Evolutionary conservation across 768 basidiomycete species (phyloP), one percentile per base, ranked within the genome.

Genomic region (Tulasnella sp.): DNA sequence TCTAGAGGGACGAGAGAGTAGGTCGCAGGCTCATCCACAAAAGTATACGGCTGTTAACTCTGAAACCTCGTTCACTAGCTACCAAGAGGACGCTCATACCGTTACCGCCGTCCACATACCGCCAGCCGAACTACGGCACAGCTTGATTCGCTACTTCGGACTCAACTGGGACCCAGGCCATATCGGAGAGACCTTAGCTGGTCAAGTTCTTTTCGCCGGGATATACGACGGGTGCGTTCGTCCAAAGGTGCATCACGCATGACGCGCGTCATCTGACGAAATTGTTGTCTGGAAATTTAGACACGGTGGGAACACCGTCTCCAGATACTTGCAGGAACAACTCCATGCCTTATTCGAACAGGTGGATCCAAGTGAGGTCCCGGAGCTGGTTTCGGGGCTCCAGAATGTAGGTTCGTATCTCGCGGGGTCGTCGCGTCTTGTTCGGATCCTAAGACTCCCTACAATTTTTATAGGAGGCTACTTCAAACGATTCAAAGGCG

Each of bases 301-400:
- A 10, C 96, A 98, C 82, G 96, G 96, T 9, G 96, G 96, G 11
- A 91, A 91, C n/a, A 91, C 91, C 13, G 95, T 96, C 23, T 92
- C 95, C 2, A 90, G 93, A 79, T 96, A 91, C 83, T 86, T 96
- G 40, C 90, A 92, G 26, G 91, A 96, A 80, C 92, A 97, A 83
- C 85, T 97, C 15, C 95, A 96, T 81, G 90, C 91, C 1, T 85
- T 95, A 74, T 92, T 97, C 79, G 95, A 97, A 83, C 90, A 90
- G 6, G 93, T 90, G 7, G 82, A 92, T 81, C 92, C 92, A 82
- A 83, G 87, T 1, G 87, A 89, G 35, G 90, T 96, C 39, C 91
- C 93, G 5, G 92, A 93, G 40, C 84, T 94, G 29, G 92, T 90
- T 81, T 87, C 86, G 13, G 94, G 92, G 91, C 88, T 91, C 74